Percentiles rank a stretch among this genome's conserved stretches.
phyloP scores from a whole-genome alignment of 768 basidiomycete species.

The Kwoniella pini region DNA sequence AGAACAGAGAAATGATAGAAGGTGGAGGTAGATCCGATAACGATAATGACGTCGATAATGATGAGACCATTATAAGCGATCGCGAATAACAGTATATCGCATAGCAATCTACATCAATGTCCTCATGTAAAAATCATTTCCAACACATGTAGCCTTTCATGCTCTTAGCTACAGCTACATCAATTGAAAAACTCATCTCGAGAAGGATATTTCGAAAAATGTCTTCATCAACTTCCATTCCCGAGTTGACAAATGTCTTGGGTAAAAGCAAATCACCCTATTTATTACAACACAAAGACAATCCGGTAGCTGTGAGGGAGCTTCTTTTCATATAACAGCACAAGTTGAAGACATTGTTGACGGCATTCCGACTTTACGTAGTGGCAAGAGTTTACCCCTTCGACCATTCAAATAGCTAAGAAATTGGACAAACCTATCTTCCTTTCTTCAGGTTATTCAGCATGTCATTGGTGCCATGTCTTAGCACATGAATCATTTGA shows the following conservation, averaged over 20 bases:
- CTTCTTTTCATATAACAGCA: too few species aligned
- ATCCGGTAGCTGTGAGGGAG: conserved; percentile 48
- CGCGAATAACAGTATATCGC: too few species aligned
- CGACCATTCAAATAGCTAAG: conserved; percentile 36
- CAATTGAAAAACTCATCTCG: neutral
- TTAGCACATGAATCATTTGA: conserved; percentile 56
- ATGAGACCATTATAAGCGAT: too few species aligned
- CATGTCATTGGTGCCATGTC: conserved; percentile 56
- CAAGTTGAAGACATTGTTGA: too few species aligned
- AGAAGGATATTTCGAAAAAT: neutral
- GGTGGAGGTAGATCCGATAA: too few species aligned
- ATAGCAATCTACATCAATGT: too few species aligned
- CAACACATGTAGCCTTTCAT: too few species aligned
- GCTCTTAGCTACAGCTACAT: neutral
- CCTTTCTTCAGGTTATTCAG: conserved; percentile 58
- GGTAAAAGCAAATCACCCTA: conserved; percentile 45
- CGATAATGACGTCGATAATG: too few species aligned
- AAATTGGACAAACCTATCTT: conserved; percentile 53
- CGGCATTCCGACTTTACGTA: too few species aligned
- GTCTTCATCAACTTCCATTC: neutral
- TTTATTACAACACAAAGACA: conserved; percentile 45
- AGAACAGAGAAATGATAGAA: too few species aligned
- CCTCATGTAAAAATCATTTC: too few species aligned
- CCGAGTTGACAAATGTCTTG: conserved; percentile 34
- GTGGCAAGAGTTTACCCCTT: conserved; percentile 51